These are phyloP conservation scores for Trifolium dubium DNA, from an alignment of 306 rosid genomes.

Conservation along the genomic window DNA sequence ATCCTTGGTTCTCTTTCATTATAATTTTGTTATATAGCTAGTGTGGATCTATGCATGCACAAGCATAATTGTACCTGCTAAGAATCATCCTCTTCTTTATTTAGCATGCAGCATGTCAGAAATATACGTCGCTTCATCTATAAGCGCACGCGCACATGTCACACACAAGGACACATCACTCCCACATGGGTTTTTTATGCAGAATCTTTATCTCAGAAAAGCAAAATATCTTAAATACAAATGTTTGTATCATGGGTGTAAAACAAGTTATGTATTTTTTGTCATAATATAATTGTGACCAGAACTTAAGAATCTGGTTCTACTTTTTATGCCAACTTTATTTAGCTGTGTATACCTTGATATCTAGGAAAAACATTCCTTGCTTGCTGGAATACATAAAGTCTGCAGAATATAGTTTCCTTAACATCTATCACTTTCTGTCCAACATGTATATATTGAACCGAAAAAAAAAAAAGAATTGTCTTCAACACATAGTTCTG, in stretches of 20 bases:
- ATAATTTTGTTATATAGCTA: neutral
- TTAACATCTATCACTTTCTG: constrained; percentile 34
- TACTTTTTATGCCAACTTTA: constrained; percentile 36
- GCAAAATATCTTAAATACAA: neutral
- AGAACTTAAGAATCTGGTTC: constrained; percentile 45
- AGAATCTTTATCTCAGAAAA: neutral
- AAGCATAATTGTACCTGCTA: constrained; percentile 26
- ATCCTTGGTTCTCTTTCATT: neutral
- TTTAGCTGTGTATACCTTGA: constrained; percentile 38
- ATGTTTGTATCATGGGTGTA: neutral
- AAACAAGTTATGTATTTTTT: constrained; percentile 17
- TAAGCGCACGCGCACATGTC: neutral
- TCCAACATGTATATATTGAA: constrained; percentile 29
- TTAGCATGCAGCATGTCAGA: neutral
- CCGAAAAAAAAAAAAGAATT: constrained; percentile 15
- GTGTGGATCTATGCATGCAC: neutral
- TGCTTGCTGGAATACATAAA: constrained; percentile 38
- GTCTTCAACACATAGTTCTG: neutral
- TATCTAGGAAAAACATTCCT: constrained; percentile 49
- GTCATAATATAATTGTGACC: constrained; percentile 37
- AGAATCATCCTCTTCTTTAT: neutral
- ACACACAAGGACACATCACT: neutral
- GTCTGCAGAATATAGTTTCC: constrained; percentile 36
- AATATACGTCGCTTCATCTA: neutral
- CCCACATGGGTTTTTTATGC: neutral